phyloP scores from a whole-genome alignment of 2,329 filamentous ascomycete genomes.

The Teratosphaeria gauchensis region DNA sequence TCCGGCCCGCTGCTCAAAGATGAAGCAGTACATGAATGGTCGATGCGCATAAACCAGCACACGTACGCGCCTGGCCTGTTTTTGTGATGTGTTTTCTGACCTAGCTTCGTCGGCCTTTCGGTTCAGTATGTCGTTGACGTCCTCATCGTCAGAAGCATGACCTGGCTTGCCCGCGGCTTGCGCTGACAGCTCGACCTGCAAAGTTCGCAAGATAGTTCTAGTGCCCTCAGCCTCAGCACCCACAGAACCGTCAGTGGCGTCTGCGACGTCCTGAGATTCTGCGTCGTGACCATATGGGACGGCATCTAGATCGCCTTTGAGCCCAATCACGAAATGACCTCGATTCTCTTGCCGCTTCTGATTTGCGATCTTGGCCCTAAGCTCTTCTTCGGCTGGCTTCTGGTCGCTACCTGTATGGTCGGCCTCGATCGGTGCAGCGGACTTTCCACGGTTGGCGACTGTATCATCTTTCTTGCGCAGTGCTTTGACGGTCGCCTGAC shows the following conservation, averaged over 20 bases:
- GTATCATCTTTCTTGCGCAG: neutral
- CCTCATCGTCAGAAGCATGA: conserved; percentile 8
- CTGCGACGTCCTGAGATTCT: conserved; percentile 11
- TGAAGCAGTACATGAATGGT: conserved; percentile 68
- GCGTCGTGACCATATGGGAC: conserved; percentile 34
- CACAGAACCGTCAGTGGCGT: conserved; percentile 10
- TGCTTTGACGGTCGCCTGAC: conserved; percentile 13
- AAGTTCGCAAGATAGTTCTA: conserved; percentile 53
- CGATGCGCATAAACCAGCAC: conserved; percentile 63
- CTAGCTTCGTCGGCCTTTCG: neutral
- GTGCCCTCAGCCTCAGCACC: conserved; percentile 23
- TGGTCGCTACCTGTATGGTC: conserved; percentile 18
- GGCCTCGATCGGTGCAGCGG: neutral
- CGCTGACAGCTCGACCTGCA: conserved; percentile 51
- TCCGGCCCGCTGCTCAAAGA: conserved; percentile 56
- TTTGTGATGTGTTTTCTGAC: neutral
- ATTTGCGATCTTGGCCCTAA: conserved; percentile 54
- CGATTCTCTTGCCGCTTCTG: conserved; percentile 35
- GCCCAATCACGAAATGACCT: conserved; percentile 58
- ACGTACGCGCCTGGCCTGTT: conserved; percentile 37
- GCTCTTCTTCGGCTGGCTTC: conserved; percentile 31
- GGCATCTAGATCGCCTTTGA: conserved; percentile 55
- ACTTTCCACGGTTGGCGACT: neutral
- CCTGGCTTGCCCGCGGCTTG: conserved; percentile 1
- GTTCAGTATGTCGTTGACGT: neutral